Evolutionary conservation across 768 basidiomycete species (phyloP).

Genomic region (Lepiota venenata): DNA sequence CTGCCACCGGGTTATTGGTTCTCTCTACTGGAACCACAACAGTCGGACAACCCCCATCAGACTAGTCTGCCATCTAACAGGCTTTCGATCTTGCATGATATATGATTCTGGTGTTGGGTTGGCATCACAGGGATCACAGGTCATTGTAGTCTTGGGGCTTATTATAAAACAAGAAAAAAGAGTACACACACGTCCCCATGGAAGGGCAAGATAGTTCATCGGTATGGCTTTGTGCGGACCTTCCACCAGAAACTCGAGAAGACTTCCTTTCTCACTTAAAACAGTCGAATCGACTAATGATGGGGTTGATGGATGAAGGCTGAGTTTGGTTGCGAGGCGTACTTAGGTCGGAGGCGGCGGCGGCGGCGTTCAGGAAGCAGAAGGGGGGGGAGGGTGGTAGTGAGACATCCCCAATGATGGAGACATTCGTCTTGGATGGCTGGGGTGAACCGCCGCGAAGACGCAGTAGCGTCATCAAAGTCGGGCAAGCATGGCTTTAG

Average conservation of each 20-base stretch:
- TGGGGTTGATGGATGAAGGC: constrained; percentile 9
- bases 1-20: constrained; percentile 7
- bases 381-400: neutral
- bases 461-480: neutral
- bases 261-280: neutral
- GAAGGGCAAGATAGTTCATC: neutral
- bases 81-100: neutral
- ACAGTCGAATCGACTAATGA: neutral
- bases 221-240: neutral
- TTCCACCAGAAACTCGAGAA: constrained; percentile 12
- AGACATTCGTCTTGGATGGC: too few species aligned
- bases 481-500: neutral
- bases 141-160: neutral
- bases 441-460: too few species aligned
- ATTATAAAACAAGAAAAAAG: neutral
- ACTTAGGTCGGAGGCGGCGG: constrained; percentile 6
- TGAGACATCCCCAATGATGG: too few species aligned
- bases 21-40: neutral
- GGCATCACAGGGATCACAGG: constrained; percentile 3
- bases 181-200: neutral
- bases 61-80: neutral
- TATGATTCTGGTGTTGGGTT: constrained; percentile 4
- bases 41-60: neutral
- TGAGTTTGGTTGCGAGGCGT: constrained; percentile 7
- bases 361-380: constrained; percentile 3